A percentile compares a stretch with the other conserved stretches of the same genome.
These are phyloP conservation scores for Solanum gracilifrons DNA, from an alignment of 257 asterid species.

Conservation along the genomic window DNA sequence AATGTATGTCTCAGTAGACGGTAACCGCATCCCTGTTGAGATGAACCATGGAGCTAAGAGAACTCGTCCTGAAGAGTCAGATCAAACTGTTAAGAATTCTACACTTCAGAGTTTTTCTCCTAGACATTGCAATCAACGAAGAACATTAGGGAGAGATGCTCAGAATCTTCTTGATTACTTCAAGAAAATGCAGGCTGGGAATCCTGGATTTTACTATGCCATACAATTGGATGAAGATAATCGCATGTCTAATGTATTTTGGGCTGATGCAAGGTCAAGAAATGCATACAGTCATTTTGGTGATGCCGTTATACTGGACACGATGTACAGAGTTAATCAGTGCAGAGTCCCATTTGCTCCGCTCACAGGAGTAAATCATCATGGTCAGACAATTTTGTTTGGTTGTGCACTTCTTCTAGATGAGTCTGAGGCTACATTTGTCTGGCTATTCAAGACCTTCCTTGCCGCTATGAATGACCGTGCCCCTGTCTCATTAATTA, in stretches of 20 bases:
- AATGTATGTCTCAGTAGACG: constrained; percentile 68
- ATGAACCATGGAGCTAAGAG: constrained; percentile 27
- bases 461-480: constrained; percentile 66
- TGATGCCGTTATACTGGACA: constrained; percentile 70
- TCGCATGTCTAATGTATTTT: constrained; percentile 76
- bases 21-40: constrained; percentile 31
- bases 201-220: constrained; percentile 90
- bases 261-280: constrained; percentile 95
- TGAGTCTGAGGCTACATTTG: constrained; percentile 76
- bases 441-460: constrained; percentile 84
- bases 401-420: constrained; percentile 79
- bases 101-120: constrained; percentile 19
- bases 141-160: constrained; percentile 73
- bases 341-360: constrained; percentile 73
- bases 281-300: constrained; percentile 76
- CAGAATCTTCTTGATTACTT: constrained; percentile 84
- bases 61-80: constrained; percentile 24
- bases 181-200: constrained; percentile 87
- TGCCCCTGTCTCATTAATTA: constrained; percentile 60
- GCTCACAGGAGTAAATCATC: constrained; percentile 90
- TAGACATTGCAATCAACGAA: constrained; percentile 29
- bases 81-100: constrained; percentile 18
- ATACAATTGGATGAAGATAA: constrained; percentile 87
- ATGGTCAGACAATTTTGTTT: constrained; percentile 74
- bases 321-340: constrained; percentile 49